Base-by-base conservation (phyloP, 148 eudicot species). In the Rhododendron molle region DNA sequence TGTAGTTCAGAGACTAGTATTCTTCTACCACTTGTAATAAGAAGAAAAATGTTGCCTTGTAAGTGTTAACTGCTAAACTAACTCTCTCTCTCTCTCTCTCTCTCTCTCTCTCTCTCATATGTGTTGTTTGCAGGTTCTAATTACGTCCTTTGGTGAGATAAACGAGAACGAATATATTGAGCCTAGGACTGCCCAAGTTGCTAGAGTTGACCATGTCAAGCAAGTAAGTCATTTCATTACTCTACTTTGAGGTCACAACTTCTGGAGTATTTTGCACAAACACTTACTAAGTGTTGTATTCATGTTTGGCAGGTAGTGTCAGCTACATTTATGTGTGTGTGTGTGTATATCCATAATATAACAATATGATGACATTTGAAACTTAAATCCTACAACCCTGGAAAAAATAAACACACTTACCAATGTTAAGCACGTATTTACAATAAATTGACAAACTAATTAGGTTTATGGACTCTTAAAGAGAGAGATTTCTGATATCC, bases 181-280 rank as follows among this genome's bases (percentile, higher is more conserved):
- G 88, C 98, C 97, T 46, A 92, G 96, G 87, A 95, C 98, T 85
- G 96, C 97, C 77, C 97, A 96, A 87, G 96, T 96, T 84, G 99
- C 95, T 62, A 87, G 88, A 56, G 92, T 96, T 49, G 98, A 95
- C 85, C 99, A 96, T 92, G 92, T 94, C 83, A 92, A 94, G 87
- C 98, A 95, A 92, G 98, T 95, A 87, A 86, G 92, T 81, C 85
- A 46, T 80, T 82, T 46, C 16, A 12, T 73, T 52, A 1, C 12
- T 81, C 46, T 8, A 80, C 44, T 47, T 40, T 73, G 16, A 9
- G 23, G 47, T 15, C n/a, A 69, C 20, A n/a, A 52, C 28, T 49
- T 72, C 16, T 1, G 8, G 14, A 28, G 34, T 46, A 49, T 46
- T 12, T 47, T 10, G 46, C 38, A 38, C 80, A 76, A 38, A 8